These are phyloP conservation scores for Strobilomyces dryophilus DNA, from an alignment of 768 basidiomycete species.

Conservation along the genomic window DNA sequence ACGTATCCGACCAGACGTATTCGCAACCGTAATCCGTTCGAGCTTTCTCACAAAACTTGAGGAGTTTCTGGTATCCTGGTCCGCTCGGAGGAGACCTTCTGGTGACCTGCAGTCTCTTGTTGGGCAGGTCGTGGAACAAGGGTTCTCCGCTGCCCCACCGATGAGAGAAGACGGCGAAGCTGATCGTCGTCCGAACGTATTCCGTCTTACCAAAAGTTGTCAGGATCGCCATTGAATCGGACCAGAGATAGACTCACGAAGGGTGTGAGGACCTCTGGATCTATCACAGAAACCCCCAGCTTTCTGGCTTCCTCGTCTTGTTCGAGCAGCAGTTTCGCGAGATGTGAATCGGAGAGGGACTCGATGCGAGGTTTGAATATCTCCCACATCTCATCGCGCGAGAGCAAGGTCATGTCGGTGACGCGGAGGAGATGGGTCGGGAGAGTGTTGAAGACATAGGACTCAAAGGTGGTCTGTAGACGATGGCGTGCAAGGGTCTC, in stretches of 20 bases:
- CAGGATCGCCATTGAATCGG: neutral
- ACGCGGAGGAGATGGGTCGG: conserved; percentile 23
- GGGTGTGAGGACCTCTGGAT: conserved; percentile 17
- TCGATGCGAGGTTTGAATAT: conserved; percentile 17
- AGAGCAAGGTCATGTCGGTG: conserved; percentile 18
- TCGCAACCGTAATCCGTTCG: conserved; percentile 20
- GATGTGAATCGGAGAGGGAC: conserved; percentile 18
- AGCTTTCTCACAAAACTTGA: conserved; percentile 27
- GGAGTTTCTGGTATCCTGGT: conserved; percentile 23
- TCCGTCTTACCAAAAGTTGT: conserved; percentile 11
- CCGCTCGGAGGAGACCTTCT: conserved; percentile 14
- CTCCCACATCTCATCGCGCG: conserved; percentile 21
- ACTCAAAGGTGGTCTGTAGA: conserved; percentile 20
- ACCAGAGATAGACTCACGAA: conserved; percentile 12
- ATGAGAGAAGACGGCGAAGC: conserved; percentile 27
- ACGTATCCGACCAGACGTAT: conserved; percentile 28
- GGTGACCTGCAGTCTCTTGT: conserved; percentile 10
- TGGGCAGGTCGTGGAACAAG: conserved; percentile 20
- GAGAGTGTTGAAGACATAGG: conserved; percentile 23
- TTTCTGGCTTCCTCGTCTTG: conserved; percentile 22
- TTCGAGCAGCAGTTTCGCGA: conserved; percentile 22
- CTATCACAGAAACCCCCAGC: conserved; percentile 17
- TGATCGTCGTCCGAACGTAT: conserved; percentile 16
- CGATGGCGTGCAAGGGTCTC: conserved; percentile 19
- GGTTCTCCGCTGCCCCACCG: conserved; percentile 24